Evolutionary conservation across 805 yeast genomes (phyloP).

Genomic region (Candida ipomoeae): DNA sequence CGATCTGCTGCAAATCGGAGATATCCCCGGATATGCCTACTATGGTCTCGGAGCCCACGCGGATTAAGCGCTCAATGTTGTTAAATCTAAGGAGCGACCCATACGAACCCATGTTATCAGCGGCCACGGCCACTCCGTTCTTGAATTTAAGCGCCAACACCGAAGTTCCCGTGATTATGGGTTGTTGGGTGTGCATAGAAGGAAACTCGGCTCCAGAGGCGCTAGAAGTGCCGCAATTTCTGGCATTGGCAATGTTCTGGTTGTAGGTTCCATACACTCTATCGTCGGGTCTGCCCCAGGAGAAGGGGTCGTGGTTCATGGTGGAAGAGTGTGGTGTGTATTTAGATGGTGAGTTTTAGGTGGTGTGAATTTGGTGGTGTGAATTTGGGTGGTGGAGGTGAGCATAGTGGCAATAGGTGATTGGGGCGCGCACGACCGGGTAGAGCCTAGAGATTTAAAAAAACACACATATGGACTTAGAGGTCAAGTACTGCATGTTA

Average conservation of each 20-base stretch:
- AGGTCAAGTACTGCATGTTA: too few relatives aligned
- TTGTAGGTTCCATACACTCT: slow-evolving; percentile 80
- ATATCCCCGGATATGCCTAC: slow-evolving; percentile 95
- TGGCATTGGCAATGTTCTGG: slow-evolving; percentile 64
- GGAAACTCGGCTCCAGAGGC: slow-evolving; percentile 45
- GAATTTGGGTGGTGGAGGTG: not conserved
- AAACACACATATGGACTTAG: too few relatives aligned
- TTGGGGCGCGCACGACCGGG: slow-evolving; percentile 1
- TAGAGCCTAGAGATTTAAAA: too few relatives aligned
- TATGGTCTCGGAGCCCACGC: slow-evolving; percentile 79
- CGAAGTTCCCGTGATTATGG: slow-evolving; percentile 94
- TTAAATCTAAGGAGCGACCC: slow-evolving; percentile 88
- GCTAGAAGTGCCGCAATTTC: not conserved
- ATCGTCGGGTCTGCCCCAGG: slow-evolving; percentile 94
- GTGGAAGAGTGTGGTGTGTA: slow-evolving; percentile 3
- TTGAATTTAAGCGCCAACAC: slow-evolving; percentile 88
- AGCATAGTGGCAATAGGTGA: not conserved
- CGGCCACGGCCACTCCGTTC: slow-evolving; percentile 90
- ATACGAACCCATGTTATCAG: slow-evolving; percentile 88
- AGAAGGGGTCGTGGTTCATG: slow-evolving; percentile 93
- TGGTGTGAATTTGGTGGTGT: too few relatives aligned
- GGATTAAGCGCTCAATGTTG: slow-evolving; percentile 77
- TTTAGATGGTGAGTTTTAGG: not conserved
- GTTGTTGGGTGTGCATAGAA: slow-evolving; percentile 83
- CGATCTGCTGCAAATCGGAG: slow-evolving; percentile 85